phyloP scores from a whole-genome alignment of 2,329 filamentous ascomycete genomes.

The Colletotrichum shisoi region DNA sequence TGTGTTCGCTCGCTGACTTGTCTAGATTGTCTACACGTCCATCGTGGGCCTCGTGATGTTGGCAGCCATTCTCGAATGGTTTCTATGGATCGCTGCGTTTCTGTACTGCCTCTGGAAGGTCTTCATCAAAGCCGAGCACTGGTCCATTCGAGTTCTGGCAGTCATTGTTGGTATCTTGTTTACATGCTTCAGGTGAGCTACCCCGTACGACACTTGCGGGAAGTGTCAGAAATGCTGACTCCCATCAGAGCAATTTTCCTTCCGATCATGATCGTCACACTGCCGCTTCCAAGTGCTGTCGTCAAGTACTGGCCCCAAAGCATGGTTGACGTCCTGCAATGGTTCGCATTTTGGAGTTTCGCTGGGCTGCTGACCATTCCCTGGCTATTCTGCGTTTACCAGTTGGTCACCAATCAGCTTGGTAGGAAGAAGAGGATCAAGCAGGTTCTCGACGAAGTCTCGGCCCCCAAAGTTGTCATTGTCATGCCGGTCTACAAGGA shows the following conservation, averaged over 20 bases:
- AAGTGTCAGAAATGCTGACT: constrained; percentile 35
- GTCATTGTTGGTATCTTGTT: constrained; percentile 78
- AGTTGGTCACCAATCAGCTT: constrained; percentile 85
- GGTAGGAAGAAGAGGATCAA: constrained; percentile 84
- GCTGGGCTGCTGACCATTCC: constrained; percentile 84
- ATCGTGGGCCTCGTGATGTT: constrained; percentile 84
- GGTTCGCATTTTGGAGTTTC: constrained; percentile 96
- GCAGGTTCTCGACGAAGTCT: constrained; percentile 80
- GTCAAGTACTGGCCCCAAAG: constrained; percentile 73
- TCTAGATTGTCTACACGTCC: constrained; percentile 82
- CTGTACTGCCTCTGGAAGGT: constrained; percentile 90
- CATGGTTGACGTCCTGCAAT: constrained; percentile 79
- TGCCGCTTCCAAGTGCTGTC: constrained; percentile 79
- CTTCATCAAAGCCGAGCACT: constrained; percentile 86
- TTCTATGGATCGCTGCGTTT: constrained; percentile 93
- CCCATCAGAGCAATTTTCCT: constrained; percentile 75
- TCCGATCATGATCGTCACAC: constrained; percentile 91
- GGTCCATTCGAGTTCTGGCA: constrained; percentile 81
- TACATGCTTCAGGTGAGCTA: constrained; percentile 9
- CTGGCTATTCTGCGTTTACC: constrained; percentile 92
- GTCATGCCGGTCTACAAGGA: constrained; percentile 98
- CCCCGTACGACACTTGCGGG: neutral
- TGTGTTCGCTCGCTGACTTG: constrained; percentile 37
- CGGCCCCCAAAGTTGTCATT: constrained; percentile 91
- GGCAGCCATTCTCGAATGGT: constrained; percentile 88